Conservation (phyloP, 495 filamentous ascomycete species). For the Podospora pseudocomata region DNA sequence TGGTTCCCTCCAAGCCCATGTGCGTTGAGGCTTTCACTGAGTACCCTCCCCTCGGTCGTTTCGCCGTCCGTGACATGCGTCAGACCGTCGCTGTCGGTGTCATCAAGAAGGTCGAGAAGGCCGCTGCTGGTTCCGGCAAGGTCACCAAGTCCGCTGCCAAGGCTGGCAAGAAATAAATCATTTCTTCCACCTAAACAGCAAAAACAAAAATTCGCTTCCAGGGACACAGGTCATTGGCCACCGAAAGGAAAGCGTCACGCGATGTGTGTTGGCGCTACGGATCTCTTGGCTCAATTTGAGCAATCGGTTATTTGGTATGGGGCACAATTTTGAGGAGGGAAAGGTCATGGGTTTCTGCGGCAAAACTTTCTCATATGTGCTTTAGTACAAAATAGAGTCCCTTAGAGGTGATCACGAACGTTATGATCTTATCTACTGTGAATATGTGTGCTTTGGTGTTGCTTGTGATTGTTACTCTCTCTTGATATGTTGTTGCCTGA, state of each 20-base stretch:
- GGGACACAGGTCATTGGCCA: slow-evolving; percentile 17
- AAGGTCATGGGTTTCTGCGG: slow-evolving; percentile 42
- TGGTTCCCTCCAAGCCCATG: slow-evolving; percentile 99
- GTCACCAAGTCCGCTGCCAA: slow-evolving; percentile 76
- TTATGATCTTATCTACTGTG: slow-evolving; percentile 23
- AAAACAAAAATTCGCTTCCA: slow-evolving; percentile 22
- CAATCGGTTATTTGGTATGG: slow-evolving; percentile 44
- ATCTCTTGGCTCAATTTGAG: slow-evolving; percentile 42
- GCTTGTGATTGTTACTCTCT: too few species aligned
- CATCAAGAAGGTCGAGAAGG: slow-evolving; percentile 64
- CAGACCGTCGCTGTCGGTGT: slow-evolving; percentile 98
- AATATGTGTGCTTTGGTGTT: slow-evolving; percentile 10
- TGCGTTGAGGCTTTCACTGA: slow-evolving; percentile 99
- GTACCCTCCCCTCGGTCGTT: slow-evolving; percentile 97
- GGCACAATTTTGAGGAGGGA: slow-evolving; percentile 42
- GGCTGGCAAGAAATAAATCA: slow-evolving; percentile 54
- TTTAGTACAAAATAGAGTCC: slow-evolving; percentile 50
- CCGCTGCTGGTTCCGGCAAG: slow-evolving; percentile 41
- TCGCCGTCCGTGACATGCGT: slow-evolving; percentile 91
- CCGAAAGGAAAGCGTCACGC: slow-evolving; percentile 21
- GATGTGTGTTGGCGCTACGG: slow-evolving; percentile 25
- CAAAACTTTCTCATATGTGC: slow-evolving; percentile 50
- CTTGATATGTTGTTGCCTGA: not conserved
- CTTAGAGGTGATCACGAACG: slow-evolving; percentile 41
- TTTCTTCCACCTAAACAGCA: slow-evolving; percentile 17